These are phyloP conservation scores for Suillus decipiens DNA, from an alignment of 768 basidiomycete species.

Conservation along the genomic window DNA sequence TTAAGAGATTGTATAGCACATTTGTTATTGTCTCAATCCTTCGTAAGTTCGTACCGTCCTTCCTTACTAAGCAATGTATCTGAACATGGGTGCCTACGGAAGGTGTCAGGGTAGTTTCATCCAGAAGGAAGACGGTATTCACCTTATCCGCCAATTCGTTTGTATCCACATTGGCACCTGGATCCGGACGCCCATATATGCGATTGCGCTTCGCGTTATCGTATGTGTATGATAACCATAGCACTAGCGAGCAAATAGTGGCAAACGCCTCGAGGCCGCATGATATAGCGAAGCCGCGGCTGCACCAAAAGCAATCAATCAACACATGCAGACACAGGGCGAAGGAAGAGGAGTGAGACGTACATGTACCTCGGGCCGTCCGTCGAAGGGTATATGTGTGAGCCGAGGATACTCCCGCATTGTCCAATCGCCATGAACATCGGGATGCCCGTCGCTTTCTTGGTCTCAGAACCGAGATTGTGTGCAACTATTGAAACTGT, in stretches of 20 bases:
- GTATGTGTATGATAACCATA: constrained; percentile 60
- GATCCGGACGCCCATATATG: constrained; percentile 50
- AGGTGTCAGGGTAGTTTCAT: background rate
- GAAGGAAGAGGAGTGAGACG: constrained; percentile 20
- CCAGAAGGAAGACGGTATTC: constrained; percentile 1
- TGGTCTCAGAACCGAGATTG: constrained; percentile 77
- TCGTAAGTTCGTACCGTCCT: background rate
- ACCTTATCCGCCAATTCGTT: constrained; percentile 70
- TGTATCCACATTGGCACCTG: constrained; percentile 56
- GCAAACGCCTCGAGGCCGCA: constrained; percentile 57
- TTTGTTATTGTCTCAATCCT: background rate
- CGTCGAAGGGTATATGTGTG: constrained; percentile 65
- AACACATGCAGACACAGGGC: background rate
- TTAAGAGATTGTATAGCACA: background rate
- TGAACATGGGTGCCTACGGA: constrained; percentile 15
- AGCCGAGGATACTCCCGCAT: constrained; percentile 74
- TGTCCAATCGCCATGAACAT: constrained; percentile 83
- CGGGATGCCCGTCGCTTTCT: constrained; percentile 74
- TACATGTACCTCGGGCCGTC: constrained; percentile 70
- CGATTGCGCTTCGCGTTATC: constrained; percentile 60
- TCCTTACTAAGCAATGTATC: constrained; percentile 14
- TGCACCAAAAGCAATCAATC: constrained; percentile 23
- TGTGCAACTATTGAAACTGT: constrained; percentile 50
- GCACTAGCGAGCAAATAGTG: constrained; percentile 50
- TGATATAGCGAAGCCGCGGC: constrained; percentile 61